Evolutionary conservation across 805 yeast genomes (phyloP).

Genomic region (Ogataea minuta): DNA sequence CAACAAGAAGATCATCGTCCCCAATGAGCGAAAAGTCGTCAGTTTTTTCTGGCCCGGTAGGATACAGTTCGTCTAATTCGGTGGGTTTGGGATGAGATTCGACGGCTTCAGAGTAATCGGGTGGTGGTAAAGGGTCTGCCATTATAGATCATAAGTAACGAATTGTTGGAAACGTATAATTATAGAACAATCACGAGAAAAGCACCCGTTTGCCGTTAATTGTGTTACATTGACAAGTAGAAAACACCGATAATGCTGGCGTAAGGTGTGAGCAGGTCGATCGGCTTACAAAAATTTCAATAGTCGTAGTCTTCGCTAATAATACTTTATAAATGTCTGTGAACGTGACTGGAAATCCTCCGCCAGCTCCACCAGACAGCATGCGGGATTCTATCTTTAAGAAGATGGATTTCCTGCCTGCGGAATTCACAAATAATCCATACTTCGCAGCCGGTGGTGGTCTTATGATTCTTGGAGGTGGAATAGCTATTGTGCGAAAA

Average conservation of each 20-base stretch:
- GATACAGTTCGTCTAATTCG: conserved; percentile 17
- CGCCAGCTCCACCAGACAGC: too few species aligned
- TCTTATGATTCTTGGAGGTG: conserved; percentile 90
- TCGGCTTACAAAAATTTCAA: too few species aligned
- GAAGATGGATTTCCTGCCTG: conserved; percentile 27
- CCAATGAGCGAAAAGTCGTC: conserved; percentile 10
- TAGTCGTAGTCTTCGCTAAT: too few species aligned
- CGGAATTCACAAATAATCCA: conserved; percentile 61
- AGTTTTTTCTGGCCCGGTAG: conserved; percentile 8
- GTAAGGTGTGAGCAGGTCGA: too few species aligned
- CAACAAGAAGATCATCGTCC: conserved; percentile 9
- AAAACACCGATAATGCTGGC: too few species aligned
- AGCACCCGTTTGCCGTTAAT: conserved; percentile 6
- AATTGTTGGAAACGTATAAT: too few species aligned
- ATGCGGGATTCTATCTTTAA: too few species aligned
- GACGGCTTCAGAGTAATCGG: conserved; percentile 10
- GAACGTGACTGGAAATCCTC: too few species aligned
- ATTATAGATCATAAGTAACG: neutral
- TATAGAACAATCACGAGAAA: neutral
- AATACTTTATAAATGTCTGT: too few species aligned
- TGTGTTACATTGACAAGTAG: too few species aligned
- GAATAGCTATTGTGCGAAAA: conserved; percentile 71
- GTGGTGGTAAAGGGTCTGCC: conserved; percentile 14
- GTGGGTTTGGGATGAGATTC: neutral
- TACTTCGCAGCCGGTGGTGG: conserved; percentile 99